Evolutionary conservation across 176 grass and related monocot species (phyloP), one percentile per base, ranked within the genome.

Genomic region (Eremochloa ophiuroides): DNA sequence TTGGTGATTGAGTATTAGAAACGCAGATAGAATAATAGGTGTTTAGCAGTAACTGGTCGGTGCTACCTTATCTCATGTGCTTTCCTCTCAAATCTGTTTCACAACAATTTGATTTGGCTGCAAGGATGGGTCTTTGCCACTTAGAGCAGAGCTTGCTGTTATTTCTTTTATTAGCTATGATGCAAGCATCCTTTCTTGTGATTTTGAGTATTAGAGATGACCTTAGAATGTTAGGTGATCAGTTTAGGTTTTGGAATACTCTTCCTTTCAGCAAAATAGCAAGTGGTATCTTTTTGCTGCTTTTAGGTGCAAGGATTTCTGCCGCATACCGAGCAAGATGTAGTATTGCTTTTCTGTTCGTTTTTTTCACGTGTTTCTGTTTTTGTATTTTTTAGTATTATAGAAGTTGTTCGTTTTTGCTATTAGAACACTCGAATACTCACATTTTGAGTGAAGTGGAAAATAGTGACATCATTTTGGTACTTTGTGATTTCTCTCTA

Each of bases 41-140:
- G 60, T 90, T 89, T 46, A 91, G 96, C 67, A 91, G 91, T 81
- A 97, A 97, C 66, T 97, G 91, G 91, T 94, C 16, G 47, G 89
- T 91, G 25, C 73, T 20, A 38, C 18, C 15, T 76, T 25, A 53
- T 25, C 35, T 62, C 62, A 10, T 39, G 1, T 33, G n/a, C 22
- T 34, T 22, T 16, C 9, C 14, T 72, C 42, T 10, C 17, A 30
- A 5, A 5, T 66, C 26, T 22, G 3, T 15, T 56, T 10, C 26
- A 3, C 23, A 6, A 4, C 25, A n/a, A 29, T 42, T 84, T 38
- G 23, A 55, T 53, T 69, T 20, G 1, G 23, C 4, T 25, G 8
- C 26, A 16, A 71, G 37, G 15, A 69, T 75, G 10, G 17, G 0
- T 44, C 25, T 43, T 12, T 27, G 48, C 61, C 68, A 46, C 46